These are phyloP conservation scores for Acaromyces ingoldii DNA, from an alignment of 1,284 basidiomycete species.

Conservation along the genomic window DNA sequence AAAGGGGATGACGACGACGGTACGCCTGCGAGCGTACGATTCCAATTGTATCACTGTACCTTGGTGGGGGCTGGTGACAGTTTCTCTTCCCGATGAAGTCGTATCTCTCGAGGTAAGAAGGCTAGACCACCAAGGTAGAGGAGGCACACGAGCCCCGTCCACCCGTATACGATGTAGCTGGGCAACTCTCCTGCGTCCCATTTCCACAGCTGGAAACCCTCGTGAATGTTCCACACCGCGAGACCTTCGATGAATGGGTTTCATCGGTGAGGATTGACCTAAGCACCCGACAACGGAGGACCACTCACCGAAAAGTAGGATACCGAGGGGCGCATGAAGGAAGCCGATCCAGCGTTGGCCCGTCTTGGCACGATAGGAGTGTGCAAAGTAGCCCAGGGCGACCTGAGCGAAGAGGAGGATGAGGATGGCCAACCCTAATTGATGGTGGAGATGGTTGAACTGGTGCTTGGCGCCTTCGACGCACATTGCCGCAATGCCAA, in stretches of 20 bases:
- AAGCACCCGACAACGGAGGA: too few relatives aligned
- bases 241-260: slow-evolving; percentile 8
- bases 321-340: slow-evolving; percentile 27
- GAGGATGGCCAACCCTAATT: slow-evolving; percentile 61
- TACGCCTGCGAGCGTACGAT: too few relatives aligned
- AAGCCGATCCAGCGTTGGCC: slow-evolving; percentile 8
- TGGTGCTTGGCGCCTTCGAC: slow-evolving; percentile 14
- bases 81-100: background rate
- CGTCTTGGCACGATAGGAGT: slow-evolving; percentile 56
- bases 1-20: too few relatives aligned
- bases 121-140: slow-evolving; percentile 25
- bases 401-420: slow-evolving; percentile 62
- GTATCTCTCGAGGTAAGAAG: slow-evolving; percentile 20
- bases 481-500: slow-evolving; percentile 55
- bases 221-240: slow-evolving; percentile 24
- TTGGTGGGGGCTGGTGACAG: background rate
- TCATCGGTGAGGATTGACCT: too few relatives aligned
- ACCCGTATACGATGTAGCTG: slow-evolving; percentile 25
- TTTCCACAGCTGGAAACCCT: slow-evolving; percentile 27
- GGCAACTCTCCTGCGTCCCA: slow-evolving; percentile 20
- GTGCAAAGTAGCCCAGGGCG: slow-evolving; percentile 60
- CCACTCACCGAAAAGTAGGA: slow-evolving; percentile 13
- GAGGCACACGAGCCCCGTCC: slow-evolving; percentile 19
- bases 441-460: slow-evolving; percentile 14
- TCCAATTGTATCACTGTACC: too few relatives aligned